Evolutionary conservation across 306 rosid species (phyloP).

Genomic region (Alnus rubra): DNA sequence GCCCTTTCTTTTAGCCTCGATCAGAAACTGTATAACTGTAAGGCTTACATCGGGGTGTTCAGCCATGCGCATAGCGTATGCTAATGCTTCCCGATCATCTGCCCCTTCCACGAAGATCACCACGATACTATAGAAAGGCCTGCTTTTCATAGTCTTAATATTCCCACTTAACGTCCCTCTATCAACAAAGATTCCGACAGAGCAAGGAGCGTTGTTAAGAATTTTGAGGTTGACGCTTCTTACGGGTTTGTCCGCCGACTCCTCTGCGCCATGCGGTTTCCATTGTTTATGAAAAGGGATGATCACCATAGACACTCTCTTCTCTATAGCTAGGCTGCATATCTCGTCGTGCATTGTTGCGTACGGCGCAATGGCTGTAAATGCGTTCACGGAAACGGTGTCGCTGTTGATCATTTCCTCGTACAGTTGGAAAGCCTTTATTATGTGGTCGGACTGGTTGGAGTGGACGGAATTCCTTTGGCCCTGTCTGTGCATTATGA

Average conservation of each 20-base stretch:
- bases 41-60: slow-evolving; percentile 33
- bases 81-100: slow-evolving; percentile 68
- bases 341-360: slow-evolving; percentile 67
- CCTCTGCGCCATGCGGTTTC: background rate
- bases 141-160: background rate
- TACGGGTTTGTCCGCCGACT: slow-evolving; percentile 15
- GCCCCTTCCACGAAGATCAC: slow-evolving; percentile 51
- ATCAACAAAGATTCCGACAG: slow-evolving; percentile 55
- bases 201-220: slow-evolving; percentile 53
- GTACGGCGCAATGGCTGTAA: slow-evolving; percentile 54
- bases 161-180: slow-evolving; percentile 13
- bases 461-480: background rate
- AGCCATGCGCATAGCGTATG: slow-evolving; percentile 48
- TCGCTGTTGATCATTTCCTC: slow-evolving; percentile 16
- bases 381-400: slow-evolving; percentile 32
- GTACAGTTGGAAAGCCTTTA: slow-evolving; percentile 50
- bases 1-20: background rate
- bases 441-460: slow-evolving; percentile 28
- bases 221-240: slow-evolving; percentile 54
- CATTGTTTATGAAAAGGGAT: slow-evolving; percentile 53
- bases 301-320: slow-evolving; percentile 43
- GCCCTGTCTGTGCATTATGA: slow-evolving; percentile 36
- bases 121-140: slow-evolving; percentile 32
- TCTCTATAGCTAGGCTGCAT: slow-evolving; percentile 46
- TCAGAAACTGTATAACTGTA: slow-evolving; percentile 28